A percentile compares a stretch with the other conserved stretches of the same genome.
Conservation (phyloP, 202 grass and related monocot species). For the Digitaria exilis region DNA sequence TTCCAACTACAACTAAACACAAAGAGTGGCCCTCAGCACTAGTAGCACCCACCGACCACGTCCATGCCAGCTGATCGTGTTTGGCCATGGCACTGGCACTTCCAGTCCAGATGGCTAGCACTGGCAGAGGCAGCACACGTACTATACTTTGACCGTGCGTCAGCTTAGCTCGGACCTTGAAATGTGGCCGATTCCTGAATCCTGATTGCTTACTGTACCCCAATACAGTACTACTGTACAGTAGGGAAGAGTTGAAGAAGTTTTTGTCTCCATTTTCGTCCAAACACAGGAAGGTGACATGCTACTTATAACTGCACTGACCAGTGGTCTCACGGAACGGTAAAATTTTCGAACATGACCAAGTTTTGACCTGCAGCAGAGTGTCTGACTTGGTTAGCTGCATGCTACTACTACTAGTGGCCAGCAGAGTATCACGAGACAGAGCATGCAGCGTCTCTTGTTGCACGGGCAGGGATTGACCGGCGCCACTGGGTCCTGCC, state of each 20-base stretch:
- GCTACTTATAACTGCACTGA: not conserved
- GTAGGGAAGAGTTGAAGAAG: not conserved
- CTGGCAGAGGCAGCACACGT: conserved; percentile 1
- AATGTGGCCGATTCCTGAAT: not conserved
- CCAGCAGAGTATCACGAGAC: conserved; percentile 12
- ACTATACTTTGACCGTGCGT: not conserved
- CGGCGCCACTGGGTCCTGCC: conserved; percentile 30
- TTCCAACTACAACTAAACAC: no score
- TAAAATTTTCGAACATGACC: not conserved
- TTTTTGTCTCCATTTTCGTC: not conserved
- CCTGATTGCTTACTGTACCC: not conserved
- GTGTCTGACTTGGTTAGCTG: not conserved
- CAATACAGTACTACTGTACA: no score
- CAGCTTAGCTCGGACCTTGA: not conserved
- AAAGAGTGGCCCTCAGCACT: conserved; percentile 29
- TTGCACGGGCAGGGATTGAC: conserved; percentile 41
- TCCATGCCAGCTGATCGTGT: not conserved
- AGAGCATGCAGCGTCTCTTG: conserved; percentile 17
- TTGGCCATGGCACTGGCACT: not conserved
- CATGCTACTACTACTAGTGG: not conserved
- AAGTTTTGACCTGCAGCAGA: not conserved
- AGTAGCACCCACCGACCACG: not conserved
- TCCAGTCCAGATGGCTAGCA: not conserved
- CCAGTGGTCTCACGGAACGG: not conserved
- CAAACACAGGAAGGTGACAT: not conserved